These are phyloP conservation scores for Solanum ossicruentum DNA, from an alignment of 257 asterid species.

Conservation along the genomic window DNA sequence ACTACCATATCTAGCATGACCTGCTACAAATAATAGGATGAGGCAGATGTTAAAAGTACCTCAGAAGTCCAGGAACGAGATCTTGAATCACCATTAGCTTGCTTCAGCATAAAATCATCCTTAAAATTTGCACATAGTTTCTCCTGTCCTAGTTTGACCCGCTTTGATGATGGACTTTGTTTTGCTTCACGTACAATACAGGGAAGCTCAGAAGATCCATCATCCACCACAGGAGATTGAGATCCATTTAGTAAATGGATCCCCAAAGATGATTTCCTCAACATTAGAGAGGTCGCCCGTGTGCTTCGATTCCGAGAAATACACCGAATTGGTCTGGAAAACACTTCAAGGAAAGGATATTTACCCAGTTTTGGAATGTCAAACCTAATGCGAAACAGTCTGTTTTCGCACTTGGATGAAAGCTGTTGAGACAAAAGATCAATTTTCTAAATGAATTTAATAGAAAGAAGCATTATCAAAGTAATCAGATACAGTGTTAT, in stretches of 20 bases:
- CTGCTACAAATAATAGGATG: background rate
- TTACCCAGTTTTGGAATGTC: conserved; percentile 33
- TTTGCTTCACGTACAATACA: conserved; percentile 70
- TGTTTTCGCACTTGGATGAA: conserved; percentile 79
- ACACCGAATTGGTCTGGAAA: conserved; percentile 61
- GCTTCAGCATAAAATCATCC: conserved; percentile 19
- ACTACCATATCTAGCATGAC: background rate
- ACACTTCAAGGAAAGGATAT: conserved; percentile 49
- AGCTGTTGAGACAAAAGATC: conserved; percentile 34
- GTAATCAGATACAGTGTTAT: background rate
- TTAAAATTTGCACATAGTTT: conserved; percentile 18
- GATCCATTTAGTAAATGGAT: conserved; percentile 27
- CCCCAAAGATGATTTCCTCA: conserved; percentile 36
- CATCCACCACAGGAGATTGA: conserved; percentile 35
- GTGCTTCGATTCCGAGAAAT: conserved; percentile 58
- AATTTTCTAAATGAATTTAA: background rate
- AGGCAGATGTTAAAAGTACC: conserved; percentile 26
- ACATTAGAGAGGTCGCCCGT: conserved; percentile 29
- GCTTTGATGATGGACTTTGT: conserved; percentile 70
- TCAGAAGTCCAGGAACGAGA: conserved; percentile 34
- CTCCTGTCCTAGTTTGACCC: conserved; percentile 77
- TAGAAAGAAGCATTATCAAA: background rate
- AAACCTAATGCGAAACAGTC: conserved; percentile 65
- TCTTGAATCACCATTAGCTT: conserved; percentile 24
- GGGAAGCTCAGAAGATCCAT: conserved; percentile 45